A percentile compares a stretch with the other conserved stretches of the same genome.
Conservation (phyloP, 495 filamentous ascomycete species). For the Pyronema domesticum region DNA sequence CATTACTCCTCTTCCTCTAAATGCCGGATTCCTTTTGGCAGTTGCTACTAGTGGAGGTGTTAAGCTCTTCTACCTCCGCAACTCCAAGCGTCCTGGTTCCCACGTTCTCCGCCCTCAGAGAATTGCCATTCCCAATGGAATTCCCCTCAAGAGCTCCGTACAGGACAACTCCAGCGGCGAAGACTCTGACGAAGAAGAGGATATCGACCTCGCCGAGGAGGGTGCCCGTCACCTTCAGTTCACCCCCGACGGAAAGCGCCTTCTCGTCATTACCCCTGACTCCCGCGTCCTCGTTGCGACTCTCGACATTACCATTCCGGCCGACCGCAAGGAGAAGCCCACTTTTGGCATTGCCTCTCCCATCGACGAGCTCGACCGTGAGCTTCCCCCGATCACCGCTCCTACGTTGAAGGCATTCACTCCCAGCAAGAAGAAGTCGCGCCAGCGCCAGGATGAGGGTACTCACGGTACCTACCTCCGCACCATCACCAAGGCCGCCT, state of each 20-base stretch:
- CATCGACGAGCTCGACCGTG: constrained; percentile 27
- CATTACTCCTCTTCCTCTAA: constrained; percentile 32
- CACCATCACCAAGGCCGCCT: constrained; percentile 53
- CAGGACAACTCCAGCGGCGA: constrained; percentile 4
- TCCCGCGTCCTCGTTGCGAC: constrained; percentile 89
- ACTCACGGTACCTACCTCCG: constrained; percentile 62
- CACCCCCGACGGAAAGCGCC: constrained; percentile 50
- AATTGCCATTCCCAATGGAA: constrained; percentile 36
- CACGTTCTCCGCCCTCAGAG: constrained; percentile 49
- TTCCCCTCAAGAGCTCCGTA: constrained; percentile 19
- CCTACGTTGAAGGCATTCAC: constrained; percentile 1
- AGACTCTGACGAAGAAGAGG: constrained; percentile 13
- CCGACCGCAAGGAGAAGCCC: constrained; percentile 37
- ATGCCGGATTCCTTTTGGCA: constrained; percentile 55
- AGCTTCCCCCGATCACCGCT: constrained; percentile 25
- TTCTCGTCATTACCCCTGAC: constrained; percentile 79
- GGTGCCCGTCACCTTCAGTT: constrained; percentile 72
- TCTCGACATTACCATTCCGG: constrained; percentile 48
- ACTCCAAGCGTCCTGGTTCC: constrained; percentile 26
- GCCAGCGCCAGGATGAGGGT: constrained; percentile 30
- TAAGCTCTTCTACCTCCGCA: constrained; percentile 55
- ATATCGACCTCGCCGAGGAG: constrained; percentile 23
- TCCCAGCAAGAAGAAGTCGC: constrained; percentile 12
- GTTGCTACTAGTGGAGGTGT: constrained; percentile 58
- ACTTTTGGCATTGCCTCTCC: constrained; percentile 30